These are phyloP conservation scores for Rickenella mellea DNA, from an alignment of 768 basidiomycete genomes.

Conservation along the genomic window DNA sequence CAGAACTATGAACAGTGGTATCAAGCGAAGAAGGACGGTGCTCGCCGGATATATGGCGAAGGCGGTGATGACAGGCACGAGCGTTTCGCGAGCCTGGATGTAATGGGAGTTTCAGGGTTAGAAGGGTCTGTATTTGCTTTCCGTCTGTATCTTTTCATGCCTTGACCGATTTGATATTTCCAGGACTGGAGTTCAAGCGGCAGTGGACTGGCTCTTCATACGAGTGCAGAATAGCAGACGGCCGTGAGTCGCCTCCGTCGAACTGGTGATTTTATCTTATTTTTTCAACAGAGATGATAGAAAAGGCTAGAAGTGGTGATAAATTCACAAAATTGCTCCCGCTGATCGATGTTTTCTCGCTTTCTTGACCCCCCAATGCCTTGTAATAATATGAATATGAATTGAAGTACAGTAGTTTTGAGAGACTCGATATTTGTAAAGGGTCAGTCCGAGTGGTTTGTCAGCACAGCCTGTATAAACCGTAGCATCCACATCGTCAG, in stretches of 20 bases:
- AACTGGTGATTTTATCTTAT: too few species aligned
- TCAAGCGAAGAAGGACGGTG: constrained; percentile 62
- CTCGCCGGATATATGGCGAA: constrained; percentile 38
- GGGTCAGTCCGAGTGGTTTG: too few species aligned
- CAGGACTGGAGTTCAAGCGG: constrained; percentile 83
- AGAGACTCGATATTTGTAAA: too few species aligned
- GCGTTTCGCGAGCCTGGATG: constrained; percentile 69
- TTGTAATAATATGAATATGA: too few species aligned
- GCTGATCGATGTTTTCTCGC: too few species aligned
- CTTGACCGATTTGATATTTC: not conserved
- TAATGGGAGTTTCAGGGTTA: constrained; percentile 84
- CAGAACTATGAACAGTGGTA: constrained; percentile 86
- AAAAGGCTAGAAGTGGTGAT: too few species aligned
- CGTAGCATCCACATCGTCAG: too few species aligned
- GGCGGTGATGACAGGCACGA: constrained; percentile 32
- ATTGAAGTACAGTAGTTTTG: too few species aligned
- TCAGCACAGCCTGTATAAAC: too few species aligned
- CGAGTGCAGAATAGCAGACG: constrained; percentile 81
- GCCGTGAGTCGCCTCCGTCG: constrained; percentile 42
- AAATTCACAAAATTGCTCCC: too few species aligned
- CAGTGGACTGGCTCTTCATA: constrained; percentile 91
- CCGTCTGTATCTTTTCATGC: not conserved
- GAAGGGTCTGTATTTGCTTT: constrained; percentile 59
- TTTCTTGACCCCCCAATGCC: too few species aligned
- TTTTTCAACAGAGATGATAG: too few species aligned